These are phyloP conservation scores for Ulota crispa DNA, from an alignment of 225 moss, liverwort and hornwort species.

Conservation along the genomic window DNA sequence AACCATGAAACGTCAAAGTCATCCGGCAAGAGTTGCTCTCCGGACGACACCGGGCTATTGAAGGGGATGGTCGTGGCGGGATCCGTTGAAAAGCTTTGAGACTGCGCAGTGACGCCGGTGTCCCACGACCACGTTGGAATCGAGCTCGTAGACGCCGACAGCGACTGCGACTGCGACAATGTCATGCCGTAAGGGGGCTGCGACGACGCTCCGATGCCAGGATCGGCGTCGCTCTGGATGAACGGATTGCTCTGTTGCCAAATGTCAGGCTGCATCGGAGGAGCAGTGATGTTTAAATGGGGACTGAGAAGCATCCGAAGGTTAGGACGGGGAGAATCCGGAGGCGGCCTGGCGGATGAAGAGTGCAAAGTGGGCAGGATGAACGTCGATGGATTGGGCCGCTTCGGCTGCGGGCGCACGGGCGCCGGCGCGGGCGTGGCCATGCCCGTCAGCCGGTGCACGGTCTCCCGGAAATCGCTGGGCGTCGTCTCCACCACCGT, in stretches of 20 bases:
- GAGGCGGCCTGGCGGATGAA: neutral
- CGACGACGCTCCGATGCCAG: too few relatives aligned
- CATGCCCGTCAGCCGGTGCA: slow-evolving; percentile 48
- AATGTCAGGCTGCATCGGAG: neutral
- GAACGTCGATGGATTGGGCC: neutral
- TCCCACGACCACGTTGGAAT: slow-evolving; percentile 1
- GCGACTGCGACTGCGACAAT: slow-evolving; percentile 2
- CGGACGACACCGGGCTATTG: neutral
- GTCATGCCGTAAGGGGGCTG: neutral
- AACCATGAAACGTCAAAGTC: slow-evolving; percentile 14
- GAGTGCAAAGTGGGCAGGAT: slow-evolving; percentile 6
- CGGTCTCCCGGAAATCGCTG: slow-evolving; percentile 34
- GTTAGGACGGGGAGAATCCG: neutral
- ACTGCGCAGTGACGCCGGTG: neutral
- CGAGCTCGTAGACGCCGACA: neutral
- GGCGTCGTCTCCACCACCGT: slow-evolving; percentile 29
- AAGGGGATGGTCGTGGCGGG: neutral
- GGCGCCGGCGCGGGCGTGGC: slow-evolving; percentile 4
- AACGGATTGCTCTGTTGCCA: neutral
- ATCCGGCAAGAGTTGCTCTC: neutral
- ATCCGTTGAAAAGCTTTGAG: neutral
- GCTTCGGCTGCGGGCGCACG: slow-evolving; percentile 38
- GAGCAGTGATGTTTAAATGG: neutral
- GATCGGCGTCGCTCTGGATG: neutral
- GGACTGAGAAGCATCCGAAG: neutral